Evolutionary conservation across 352 stramenopile genomes (phyloP), one percentile per base, ranked within the genome.

Genomic region (Phytophthora citricola): DNA sequence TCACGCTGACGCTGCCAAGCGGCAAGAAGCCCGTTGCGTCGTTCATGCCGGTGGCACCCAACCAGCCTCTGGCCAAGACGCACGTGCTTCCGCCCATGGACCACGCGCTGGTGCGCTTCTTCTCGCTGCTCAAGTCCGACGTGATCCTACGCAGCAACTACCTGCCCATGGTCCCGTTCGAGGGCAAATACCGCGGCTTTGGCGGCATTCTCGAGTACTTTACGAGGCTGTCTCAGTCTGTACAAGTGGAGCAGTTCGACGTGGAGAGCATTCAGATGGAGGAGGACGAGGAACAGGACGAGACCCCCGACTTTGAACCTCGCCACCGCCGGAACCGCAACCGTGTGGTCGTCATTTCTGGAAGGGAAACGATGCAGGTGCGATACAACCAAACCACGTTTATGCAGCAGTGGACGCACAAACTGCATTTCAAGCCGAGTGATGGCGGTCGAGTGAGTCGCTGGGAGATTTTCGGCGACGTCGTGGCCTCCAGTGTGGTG

Each of bases 91-190:
- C 79, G 11, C 79, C 87, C 3, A 75, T 79, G 41, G 85, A 95
- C 62, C 85, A 91, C 54, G 63, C 81, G 1, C 47, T 94, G 9
- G 62, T 81, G 39, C 87, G 86, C 5, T 88, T 95, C 39, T 92
- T 93, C 66, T 95, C 87, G 27, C 63, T 95, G 15, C 63, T 95
- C 9, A 90, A 81, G 26, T 78, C 86, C 0, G 85, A 95, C 47
- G 73, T 95, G 40, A 87, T 91, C 14, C 49, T 95, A 43, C 85
- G 87, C 10, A 93, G 85, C 38, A 95, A 95, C 41, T 95, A 95
- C 64, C 66, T 95, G 22, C 87, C 87, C n/a, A 95, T 95, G 87
- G 87, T 95, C 39, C 85, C 84, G n/a, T 95, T 95, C 29, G 84
- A 90, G 51, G 87, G 87, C 46, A 94, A 92, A 39, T 95, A 89